Evolutionary conservation across 2,329 filamentous ascomycete species (phyloP).

Genomic region (Colletotrichum sp.): DNA sequence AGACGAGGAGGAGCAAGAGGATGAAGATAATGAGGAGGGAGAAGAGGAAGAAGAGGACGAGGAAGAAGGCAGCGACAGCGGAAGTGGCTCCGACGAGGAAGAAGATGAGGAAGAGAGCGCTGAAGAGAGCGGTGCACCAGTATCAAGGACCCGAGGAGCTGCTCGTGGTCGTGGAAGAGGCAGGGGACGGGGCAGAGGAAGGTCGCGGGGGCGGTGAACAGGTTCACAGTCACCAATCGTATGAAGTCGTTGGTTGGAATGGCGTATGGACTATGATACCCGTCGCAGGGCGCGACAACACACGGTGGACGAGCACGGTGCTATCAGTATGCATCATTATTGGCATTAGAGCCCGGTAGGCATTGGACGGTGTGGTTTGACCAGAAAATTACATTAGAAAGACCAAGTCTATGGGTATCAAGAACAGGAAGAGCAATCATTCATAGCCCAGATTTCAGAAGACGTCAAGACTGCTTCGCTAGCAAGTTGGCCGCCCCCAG

Average conservation of each 20-base stretch:
- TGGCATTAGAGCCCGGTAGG: not conserved
- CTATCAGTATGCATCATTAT: not conserved
- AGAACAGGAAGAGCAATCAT: not conserved
- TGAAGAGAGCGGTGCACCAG: slow-evolving; percentile 42
- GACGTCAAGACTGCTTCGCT: not conserved
- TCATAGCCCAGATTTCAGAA: not conserved
- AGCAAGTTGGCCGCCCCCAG: not conserved
- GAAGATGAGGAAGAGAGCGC: slow-evolving; percentile 35
- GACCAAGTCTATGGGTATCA: slow-evolving; percentile 15
- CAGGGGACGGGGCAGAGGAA: slow-evolving; percentile 29
- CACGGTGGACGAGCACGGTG: not conserved
- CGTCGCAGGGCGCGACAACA: slow-evolving; percentile 5
- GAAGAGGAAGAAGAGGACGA: slow-evolving; percentile 29
- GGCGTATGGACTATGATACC: slow-evolving; percentile 8
- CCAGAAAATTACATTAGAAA: not conserved
- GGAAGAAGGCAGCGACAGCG: slow-evolving; percentile 30
- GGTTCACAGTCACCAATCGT: not conserved
- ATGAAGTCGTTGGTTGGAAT: not conserved
- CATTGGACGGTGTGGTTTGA: not conserved
- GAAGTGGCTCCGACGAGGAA: slow-evolving; percentile 13
- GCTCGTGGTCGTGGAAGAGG: slow-evolving; percentile 39
- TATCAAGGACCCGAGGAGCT: slow-evolving; percentile 40
- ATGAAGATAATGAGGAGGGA: slow-evolving; percentile 21
- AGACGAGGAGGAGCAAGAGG: not conserved
- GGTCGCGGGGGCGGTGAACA: slow-evolving; percentile 2